phyloP scores from a whole-genome alignment of 2,329 filamentous ascomycete genomes.

The Ophiocordyceps camponoti-floridani region DNA sequence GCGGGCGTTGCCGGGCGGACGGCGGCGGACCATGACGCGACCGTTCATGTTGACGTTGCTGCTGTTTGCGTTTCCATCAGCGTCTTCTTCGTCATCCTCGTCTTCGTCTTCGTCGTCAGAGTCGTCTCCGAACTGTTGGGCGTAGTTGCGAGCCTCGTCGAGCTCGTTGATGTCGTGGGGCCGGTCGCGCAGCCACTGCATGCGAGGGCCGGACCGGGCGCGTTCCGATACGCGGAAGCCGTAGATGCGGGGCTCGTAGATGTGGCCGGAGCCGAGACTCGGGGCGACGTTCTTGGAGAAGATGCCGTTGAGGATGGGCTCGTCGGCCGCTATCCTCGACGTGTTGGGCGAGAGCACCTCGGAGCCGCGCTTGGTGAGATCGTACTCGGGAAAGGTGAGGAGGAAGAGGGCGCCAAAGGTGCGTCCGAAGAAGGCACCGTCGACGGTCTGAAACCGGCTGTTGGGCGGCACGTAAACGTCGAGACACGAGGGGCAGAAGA shows the following conservation, averaged over 20 bases:
- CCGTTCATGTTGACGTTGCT: slow-evolving; percentile 26
- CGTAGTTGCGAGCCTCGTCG: slow-evolving; percentile 52
- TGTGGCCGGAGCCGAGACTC: slow-evolving; percentile 61
- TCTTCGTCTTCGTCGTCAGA: slow-evolving; percentile 46
- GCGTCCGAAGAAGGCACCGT: slow-evolving; percentile 94
- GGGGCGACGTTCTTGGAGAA: slow-evolving; percentile 75
- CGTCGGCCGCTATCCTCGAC: slow-evolving; percentile 20
- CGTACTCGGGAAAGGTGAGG: slow-evolving; percentile 94
- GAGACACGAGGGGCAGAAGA: slow-evolving; percentile 92
- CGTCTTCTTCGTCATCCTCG: neutral
- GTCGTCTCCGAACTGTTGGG: slow-evolving; percentile 29
- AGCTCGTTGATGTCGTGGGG: slow-evolving; percentile 65
- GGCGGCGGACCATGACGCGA: slow-evolving; percentile 21
- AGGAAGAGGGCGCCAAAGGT: slow-evolving; percentile 96
- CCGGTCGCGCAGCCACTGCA: slow-evolving; percentile 88
- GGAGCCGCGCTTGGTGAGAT: slow-evolving; percentile 56
- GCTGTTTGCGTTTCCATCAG: neutral
- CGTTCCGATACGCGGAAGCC: slow-evolving; percentile 89
- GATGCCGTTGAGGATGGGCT: slow-evolving; percentile 63
- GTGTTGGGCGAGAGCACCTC: slow-evolving; percentile 29
- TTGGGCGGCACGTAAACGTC: slow-evolving; percentile 97
- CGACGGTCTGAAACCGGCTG: slow-evolving; percentile 90
- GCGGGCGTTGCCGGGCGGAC: slow-evolving; percentile 22
- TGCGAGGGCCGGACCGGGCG: slow-evolving; percentile 75
- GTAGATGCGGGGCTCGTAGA: slow-evolving; percentile 93